A percentile compares a stretch with the other conserved stretches of the same genome.
Evolutionary conservation across 2,329 filamentous ascomycete species (phyloP).

Genomic region (Penicillium thymicola): DNA sequence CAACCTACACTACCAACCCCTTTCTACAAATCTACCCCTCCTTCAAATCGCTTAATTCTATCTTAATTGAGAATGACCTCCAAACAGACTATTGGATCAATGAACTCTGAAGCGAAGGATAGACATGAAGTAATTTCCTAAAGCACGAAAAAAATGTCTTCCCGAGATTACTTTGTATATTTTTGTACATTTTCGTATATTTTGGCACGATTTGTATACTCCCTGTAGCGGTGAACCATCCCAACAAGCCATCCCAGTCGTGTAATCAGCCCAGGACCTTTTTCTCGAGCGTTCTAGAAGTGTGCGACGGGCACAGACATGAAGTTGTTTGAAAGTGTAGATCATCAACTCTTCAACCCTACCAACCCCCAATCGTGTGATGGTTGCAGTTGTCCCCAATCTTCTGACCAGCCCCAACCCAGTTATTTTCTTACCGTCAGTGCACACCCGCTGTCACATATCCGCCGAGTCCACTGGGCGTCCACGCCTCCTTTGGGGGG

Average conservation of each 20-base stretch:
- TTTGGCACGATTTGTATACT: not conserved
- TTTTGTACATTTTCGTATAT: not conserved
- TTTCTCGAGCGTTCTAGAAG: conserved; percentile 2
- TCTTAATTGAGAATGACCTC: not conserved
- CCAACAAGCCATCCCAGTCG: not conserved
- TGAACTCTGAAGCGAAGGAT: not conserved
- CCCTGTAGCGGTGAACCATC: conserved; percentile 11
- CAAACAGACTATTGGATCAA: not conserved
- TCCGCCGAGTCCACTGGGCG: conserved; percentile 4
- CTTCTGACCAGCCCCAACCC: conserved; percentile 7
- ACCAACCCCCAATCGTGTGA: conserved; percentile 1
- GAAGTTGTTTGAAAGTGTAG: conserved; percentile 5
- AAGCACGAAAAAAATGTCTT: not conserved
- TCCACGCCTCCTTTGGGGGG: conserved; percentile 11
- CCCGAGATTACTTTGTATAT: not conserved
- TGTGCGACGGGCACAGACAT: conserved; percentile 1
- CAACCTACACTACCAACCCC: not conserved
- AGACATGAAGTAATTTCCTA: not conserved
- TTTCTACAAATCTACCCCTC: not conserved
- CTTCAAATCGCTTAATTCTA: not conserved
- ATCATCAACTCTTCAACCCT: not conserved
- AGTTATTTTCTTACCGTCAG: conserved; percentile 7
- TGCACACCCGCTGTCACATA: conserved; percentile 22
- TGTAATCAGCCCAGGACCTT: not conserved
- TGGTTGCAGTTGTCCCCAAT: not conserved